Base-by-base conservation (phyloP, 2,329 filamentous ascomycete genomes). In the Alternaria sp. region DNA sequence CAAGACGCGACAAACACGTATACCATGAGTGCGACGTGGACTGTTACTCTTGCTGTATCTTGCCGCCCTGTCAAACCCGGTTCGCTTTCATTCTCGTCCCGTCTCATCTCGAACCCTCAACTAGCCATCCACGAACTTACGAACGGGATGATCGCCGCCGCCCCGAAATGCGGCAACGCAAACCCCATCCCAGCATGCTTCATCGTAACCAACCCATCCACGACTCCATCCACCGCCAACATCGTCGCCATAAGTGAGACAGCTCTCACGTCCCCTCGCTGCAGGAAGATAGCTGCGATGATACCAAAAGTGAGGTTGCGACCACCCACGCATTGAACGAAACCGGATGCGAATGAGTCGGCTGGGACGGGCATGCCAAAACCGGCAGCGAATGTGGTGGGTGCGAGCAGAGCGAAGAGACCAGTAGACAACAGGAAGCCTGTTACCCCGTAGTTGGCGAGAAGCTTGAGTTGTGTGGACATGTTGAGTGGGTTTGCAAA, bases 291-390 rank as follows among this genome's bases (percentile, higher is more conserved):
- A 0, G 43, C 53, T 2, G 57, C 54, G 44, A 65, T 67, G 18
- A 67, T 60, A 9, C 64, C 64, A 40, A 67, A 67, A 0, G 64
- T 65, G 25, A 67, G 32, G 4, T 67, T 67, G 18, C 64, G 64
- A 6, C 64, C 64, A 5, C 64, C 64, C 59, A 67, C 63, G 18
- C 64, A 67, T 18, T 67, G 64, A n/a, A 67, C 64, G 11, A 67
- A 67, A 27, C 64, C 64, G 3, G 64, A 52, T 12, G 64, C 62
- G 49, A 63, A 61, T n/a, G 64, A 59, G n/a, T 63, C 36, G 27
- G 55, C 40, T 3, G 54, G 12, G 9, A 67, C 27, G 30, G 64
- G 64, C 64, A 67, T 67, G 48, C 59, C 59, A 34, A 67, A 67
- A 2, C 56, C 51, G 1, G 59, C 44, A 4, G 64, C 64, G 38